A percentile compares a stretch with the other conserved stretches of the same genome.
Conservation (phyloP, 805 yeast species). For the Wickerhamomyces chambardii region DNA sequence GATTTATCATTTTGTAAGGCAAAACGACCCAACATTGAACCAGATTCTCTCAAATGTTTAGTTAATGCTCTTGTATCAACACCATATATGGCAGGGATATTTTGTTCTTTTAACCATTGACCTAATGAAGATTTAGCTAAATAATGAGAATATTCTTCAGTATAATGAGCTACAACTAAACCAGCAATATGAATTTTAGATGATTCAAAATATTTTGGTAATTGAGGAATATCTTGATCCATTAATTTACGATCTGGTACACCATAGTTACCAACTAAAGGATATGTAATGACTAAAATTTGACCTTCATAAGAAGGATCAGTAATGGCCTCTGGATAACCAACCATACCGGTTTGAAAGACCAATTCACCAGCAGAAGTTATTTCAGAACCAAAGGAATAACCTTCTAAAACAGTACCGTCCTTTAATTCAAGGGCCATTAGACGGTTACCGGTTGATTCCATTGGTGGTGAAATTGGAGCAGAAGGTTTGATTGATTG, state of each 20-base stretch:
- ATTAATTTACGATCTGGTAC: slow-evolving; percentile 81
- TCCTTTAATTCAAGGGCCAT: slow-evolving; percentile 85
- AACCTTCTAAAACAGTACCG: slow-evolving; percentile 84
- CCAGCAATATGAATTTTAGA: slow-evolving; percentile 92
- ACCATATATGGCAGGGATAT: slow-evolving; percentile 95
- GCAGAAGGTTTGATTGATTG: slow-evolving; percentile 42
- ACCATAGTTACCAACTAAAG: slow-evolving; percentile 97
- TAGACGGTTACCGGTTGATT: slow-evolving; percentile 71
- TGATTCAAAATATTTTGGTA: slow-evolving; percentile 94
- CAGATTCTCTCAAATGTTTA: slow-evolving; percentile 84
- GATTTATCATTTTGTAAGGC: slow-evolving; percentile 43
- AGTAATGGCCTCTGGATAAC: slow-evolving; percentile 95
- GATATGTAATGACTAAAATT: slow-evolving; percentile 92
- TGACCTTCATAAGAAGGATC: slow-evolving; percentile 99
- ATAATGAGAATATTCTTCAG: slow-evolving; percentile 92
- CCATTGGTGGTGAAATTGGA: slow-evolving; percentile 89
- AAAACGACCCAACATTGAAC: slow-evolving; percentile 89
- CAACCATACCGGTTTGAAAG: slow-evolving; percentile 99
- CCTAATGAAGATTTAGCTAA: slow-evolving; percentile 90
- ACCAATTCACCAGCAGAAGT: slow-evolving; percentile 95
- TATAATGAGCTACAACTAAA: slow-evolving; percentile 91
- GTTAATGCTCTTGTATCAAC: slow-evolving; percentile 95
- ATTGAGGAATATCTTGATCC: slow-evolving; percentile 64
- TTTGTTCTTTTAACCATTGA: slow-evolving; percentile 85
- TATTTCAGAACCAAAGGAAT: slow-evolving; percentile 90